Base-by-base conservation (phyloP, 2,329 filamentous ascomycete species). In the Sclerotinia subarctica region DNA sequence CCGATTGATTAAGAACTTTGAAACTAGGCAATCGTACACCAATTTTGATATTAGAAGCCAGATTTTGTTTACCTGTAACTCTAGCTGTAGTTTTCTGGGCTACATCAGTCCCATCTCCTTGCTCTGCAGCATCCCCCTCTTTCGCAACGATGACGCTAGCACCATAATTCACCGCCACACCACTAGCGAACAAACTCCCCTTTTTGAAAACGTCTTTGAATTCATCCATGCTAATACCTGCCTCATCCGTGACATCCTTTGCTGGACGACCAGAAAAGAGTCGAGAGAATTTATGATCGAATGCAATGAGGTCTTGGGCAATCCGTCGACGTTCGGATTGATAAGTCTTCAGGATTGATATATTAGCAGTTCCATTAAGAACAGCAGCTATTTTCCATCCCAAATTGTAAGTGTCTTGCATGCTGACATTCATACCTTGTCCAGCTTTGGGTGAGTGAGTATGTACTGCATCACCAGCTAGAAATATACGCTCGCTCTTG, bases 291-390 rank as follows among this genome's bases (percentile, higher is more conserved):
- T 80, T 81, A 69, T 85, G 83, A 72, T 89, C 87, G 69, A 89
- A 88, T 2, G 82, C 81, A 70, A 93, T 92, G 0, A 92, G 83
- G 51, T 89, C 84, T 69, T 88, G 81, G 0, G 90, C 90, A 2
- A 92, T 84, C 3, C 78, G 80, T 5, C 84, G 82, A 78, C 88
- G 82, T 76, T 91, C 88, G 11, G 81, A 77, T 71, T 89, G 84
- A 74, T 90, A 91, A 59, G 85, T 89, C 67, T 84, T 80, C 0
- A 91, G 79, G 53, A 82, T 80, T 1, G 81, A 35, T 89, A 76
- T 35, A 85, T 79, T 8, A 82, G 85, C 64, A 3, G 35, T 59
- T 8, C 69, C 70, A n/a, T 73, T 72, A 11, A 76, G 59, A 2
- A 74, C 72, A 6, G 66, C 57, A 6, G 68, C 71, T 15, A 88